Conservation (phyloP, 169 alveolate genomes). For the Plasmodium gonderi region DNA sequence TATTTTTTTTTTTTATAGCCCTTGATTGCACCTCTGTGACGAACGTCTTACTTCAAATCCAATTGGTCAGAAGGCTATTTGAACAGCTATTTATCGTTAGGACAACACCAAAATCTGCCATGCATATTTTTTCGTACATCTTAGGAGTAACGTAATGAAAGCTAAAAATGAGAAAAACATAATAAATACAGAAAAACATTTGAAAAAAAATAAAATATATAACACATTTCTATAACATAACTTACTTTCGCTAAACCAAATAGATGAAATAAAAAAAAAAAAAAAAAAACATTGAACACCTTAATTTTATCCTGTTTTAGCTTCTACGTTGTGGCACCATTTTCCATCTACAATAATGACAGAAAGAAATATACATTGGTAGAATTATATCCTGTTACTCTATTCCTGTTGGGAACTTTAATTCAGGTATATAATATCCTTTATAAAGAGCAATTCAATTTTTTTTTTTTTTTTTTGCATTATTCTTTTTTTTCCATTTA, state of each 20-base stretch:
- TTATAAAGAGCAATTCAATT: not conserved
- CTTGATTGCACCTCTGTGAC: conserved; percentile 41
- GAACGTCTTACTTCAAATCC: conserved; percentile 76
- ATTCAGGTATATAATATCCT: conserved; percentile 26
- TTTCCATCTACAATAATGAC: conserved; percentile 16
- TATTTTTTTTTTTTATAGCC: conserved; percentile 1
- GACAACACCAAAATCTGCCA: conserved; percentile 76
- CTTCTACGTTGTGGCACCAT: conserved; percentile 57
- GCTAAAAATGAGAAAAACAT: not conserved
- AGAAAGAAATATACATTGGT: not conserved
- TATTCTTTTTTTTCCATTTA: not conserved
- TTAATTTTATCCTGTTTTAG: not conserved
- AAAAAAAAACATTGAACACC: not conserved
- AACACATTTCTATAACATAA: not conserved
- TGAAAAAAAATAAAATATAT: not conserved
- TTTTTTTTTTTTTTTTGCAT: not conserved
- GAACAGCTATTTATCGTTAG: conserved; percentile 79
- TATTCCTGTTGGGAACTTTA: conserved; percentile 39
- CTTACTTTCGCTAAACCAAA: not conserved
- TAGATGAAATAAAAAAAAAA: not conserved
- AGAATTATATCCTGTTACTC: conserved; percentile 1
- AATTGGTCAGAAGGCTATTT: conserved; percentile 75
- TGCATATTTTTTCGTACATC: conserved; percentile 80
- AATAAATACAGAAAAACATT: not conserved
- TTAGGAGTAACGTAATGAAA: conserved; percentile 80